Evolutionary conservation across 768 basidiomycete genomes (phyloP), one percentile per base, ranked within the genome.

Genomic region (Trametes cubensis): DNA sequence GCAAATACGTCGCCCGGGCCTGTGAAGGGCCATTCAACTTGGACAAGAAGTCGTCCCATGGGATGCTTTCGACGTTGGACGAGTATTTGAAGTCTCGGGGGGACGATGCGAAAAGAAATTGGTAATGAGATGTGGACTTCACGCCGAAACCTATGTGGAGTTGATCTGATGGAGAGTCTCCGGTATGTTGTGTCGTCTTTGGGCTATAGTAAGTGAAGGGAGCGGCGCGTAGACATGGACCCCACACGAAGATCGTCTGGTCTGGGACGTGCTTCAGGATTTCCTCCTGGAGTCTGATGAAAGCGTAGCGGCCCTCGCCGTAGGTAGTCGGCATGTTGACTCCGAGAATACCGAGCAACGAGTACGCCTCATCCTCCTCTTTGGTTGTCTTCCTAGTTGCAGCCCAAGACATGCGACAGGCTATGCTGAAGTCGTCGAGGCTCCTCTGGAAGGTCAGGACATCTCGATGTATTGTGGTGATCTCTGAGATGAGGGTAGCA

Each of bases 361-460:
- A 57, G 40, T 65, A 65, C 44, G 63, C 63, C 55, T 60, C 55
- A 28, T 65, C 63, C 25, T 65, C 63, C 20, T 50, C 55, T 14
- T 47, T 26, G 11, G 42, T 48, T 14, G 63, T 61, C 40, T 58
- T 30, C 39, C n/a, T n/a, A n/a, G n/a, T n/a, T n/a, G n/a, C n/a
- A n/a, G n/a, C n/a, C n/a, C n/a, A n/a, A n/a, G n/a, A n/a, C n/a
- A n/a, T n/a, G n/a, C n/a, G n/a, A n/a, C n/a, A n/a, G n/a, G n/a
- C n/a, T n/a, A n/a, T n/a, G n/a, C n/a, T n/a, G n/a, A n/a, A n/a
- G n/a, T n/a, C n/a, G n/a, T n/a, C n/a, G n/a, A n/a, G n/a, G n/a
- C n/a, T n/a, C n/a, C n/a, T n/a, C n/a, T n/a, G n/a, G n/a, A n/a
- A n/a, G n/a, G n/a, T n/a, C n/a, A n/a, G n/a, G n/a, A n/a, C n/a